Conservation (phyloP, 2,329 filamentous ascomycete genomes). For the Stromatinia cepivora region DNA sequence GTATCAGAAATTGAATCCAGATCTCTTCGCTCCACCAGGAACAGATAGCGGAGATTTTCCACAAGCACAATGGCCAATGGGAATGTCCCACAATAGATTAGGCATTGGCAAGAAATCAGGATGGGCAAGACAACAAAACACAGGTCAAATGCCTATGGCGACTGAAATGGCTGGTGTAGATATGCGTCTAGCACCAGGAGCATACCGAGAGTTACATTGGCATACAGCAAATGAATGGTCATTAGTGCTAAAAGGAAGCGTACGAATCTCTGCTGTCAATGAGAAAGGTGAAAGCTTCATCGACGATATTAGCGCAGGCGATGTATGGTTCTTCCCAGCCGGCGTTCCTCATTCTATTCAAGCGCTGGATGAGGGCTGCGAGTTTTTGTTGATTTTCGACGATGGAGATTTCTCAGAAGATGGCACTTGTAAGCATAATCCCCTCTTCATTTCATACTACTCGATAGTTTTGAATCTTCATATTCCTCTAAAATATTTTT, state of each 20-base stretch:
- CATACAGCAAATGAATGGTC: constrained; percentile 56
- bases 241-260: constrained; percentile 54
- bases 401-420: constrained; percentile 59
- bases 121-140: constrained; percentile 60
- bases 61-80: constrained; percentile 56
- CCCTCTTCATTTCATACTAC: no score
- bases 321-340: constrained; percentile 56
- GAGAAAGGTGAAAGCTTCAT: constrained; percentile 51
- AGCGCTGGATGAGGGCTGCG: constrained; percentile 54
- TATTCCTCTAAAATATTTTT: neutral
- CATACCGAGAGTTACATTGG: constrained; percentile 65
- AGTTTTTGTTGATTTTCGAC: constrained; percentile 63
- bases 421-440: constrained; percentile 46
- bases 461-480: neutral
- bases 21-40: constrained; percentile 54
- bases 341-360: constrained; percentile 55
- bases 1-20: constrained; percentile 56
- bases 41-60: constrained; percentile 52
- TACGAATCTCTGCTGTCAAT: constrained; percentile 53
- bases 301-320: constrained; percentile 51
- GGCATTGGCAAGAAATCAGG: constrained; percentile 45
- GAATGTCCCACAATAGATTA: constrained; percentile 50
- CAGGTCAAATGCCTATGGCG: constrained; percentile 48
- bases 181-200: constrained; percentile 57
- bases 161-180: constrained; percentile 58